Base-by-base conservation (phyloP, 2,329 filamentous ascomycete genomes). In the Phialophora verrucosa region DNA sequence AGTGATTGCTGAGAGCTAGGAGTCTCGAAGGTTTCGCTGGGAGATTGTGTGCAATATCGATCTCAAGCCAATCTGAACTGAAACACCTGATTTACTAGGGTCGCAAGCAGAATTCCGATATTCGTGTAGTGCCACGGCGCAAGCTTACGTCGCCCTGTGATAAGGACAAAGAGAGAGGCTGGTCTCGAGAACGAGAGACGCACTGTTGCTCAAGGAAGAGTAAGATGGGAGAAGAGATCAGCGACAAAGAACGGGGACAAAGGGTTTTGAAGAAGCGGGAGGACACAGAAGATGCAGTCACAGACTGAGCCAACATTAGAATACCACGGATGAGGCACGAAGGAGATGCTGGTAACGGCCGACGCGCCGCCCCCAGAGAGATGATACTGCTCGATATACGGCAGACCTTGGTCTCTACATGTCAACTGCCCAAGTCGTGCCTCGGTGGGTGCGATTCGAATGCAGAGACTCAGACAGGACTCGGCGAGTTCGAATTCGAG, bases 31-130 rank as follows among this genome's bases (percentile, higher is more conserved):
- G 59, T 54, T 56, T 44, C 42, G 58, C 29, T 17, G 38, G 61
- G 63, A 64, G 65, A 66, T 69, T 57, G 59, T 64, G 49, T 17
- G 47, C 42, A 56, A 59, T 53, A 58, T 63, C 62, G 67, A 66
- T 66, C 63, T 51, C n/a, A 32, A 32, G 60, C 59, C 62, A 67
- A 69, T 69, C 67, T 69, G 57, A 57, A 62, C 61, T 69, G 67
- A 69, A 69, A 69, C 67, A 53, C 47, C 29, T 54, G 42, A 59
- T 50, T 47, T n/a, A 62, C 32, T 38, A 58, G 59, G 49, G 47
- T 27, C 38, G 31, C 49, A 51, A 49, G 50, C 31, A 12, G 31
- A 51, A 59, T 50, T 31, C 57, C 57, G 29, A 31, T 53, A 44
- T 23, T 38, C 20, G 44, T 31, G n/a, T 20, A 61, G 47, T 47